Percentiles rank a stretch among this genome's conserved stretches.
These are phyloP conservation scores for Gentiana dahurica DNA, from an alignment of 257 asterid species.

Conservation along the genomic window DNA sequence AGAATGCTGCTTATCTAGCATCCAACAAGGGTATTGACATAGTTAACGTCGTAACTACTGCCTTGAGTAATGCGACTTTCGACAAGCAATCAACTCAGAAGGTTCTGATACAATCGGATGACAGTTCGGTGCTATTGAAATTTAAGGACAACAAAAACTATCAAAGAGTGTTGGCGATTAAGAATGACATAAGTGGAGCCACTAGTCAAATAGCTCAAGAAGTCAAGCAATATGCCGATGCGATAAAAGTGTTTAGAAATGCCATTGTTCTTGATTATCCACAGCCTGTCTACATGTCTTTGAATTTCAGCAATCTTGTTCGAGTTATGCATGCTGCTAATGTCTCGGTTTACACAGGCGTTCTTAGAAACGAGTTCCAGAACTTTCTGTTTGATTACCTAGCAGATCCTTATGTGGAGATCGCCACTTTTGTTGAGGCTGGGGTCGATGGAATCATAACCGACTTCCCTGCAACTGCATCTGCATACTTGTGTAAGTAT, in stretches of 20 bases:
- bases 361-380: constrained; percentile 57
- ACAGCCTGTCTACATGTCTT: constrained; percentile 26
- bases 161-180: constrained; percentile 41
- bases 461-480: constrained; percentile 66
- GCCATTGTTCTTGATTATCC: constrained; percentile 31
- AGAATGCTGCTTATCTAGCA: constrained; percentile 74
- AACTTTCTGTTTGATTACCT: constrained; percentile 59
- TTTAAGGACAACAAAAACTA: constrained; percentile 41
- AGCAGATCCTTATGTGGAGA: constrained; percentile 73
- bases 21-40: constrained; percentile 52
- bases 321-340: constrained; percentile 64
- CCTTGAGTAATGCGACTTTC: constrained; percentile 50
- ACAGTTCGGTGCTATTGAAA: constrained; percentile 48
- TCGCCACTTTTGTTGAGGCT: constrained; percentile 33
- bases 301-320: constrained; percentile 43
- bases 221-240: constrained; percentile 70
- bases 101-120: constrained; percentile 62
- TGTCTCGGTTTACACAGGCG: constrained; percentile 58
- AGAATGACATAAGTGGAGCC: constrained; percentile 29
- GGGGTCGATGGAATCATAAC: constrained; percentile 59
- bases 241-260: constrained; percentile 48
- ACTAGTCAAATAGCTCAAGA: constrained; percentile 36
- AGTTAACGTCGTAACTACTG: constrained; percentile 33
- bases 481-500: constrained; percentile 50
- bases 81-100: constrained; percentile 49